A percentile compares a stretch with the other conserved stretches of the same genome.
Conservation (phyloP, 352 stramenopile species). For the Phytophthora sp. region DNA sequence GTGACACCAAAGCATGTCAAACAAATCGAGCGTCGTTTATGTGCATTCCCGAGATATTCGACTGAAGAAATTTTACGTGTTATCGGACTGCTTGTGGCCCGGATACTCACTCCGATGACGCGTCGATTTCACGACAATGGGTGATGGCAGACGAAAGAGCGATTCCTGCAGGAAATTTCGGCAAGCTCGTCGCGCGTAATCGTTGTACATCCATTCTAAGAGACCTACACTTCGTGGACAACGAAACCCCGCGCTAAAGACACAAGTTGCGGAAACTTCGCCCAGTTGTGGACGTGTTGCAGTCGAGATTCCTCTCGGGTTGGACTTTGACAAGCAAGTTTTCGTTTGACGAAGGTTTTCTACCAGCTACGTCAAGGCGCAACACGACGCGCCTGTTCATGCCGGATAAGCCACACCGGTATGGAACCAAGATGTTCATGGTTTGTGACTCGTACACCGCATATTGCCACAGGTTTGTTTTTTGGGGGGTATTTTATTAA, state of each 20-base stretch:
- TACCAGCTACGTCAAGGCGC: conserved; percentile 24
- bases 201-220: conserved; percentile 8
- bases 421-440: too few species aligned
- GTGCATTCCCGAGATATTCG: too few species aligned
- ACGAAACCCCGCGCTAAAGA: neutral
- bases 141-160: neutral
- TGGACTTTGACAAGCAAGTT: too few species aligned
- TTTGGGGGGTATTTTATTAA: too few species aligned
- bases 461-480: conserved; percentile 6
- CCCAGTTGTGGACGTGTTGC: neutral
- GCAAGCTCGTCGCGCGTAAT: conserved; percentile 25
- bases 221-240: conserved; percentile 22
- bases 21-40: neutral
- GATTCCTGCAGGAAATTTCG: neutral
- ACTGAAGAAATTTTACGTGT: too few species aligned
- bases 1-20: neutral
- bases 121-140: neutral
- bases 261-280: neutral
- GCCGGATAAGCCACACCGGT: too few species aligned
- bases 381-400: conserved; percentile 45
- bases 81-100: too few species aligned
- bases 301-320: neutral
- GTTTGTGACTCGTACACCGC: conserved; percentile 11
- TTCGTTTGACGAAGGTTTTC: conserved; percentile 36
- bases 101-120: neutral